These are phyloP conservation scores for Talaromyces proteolyticus DNA, from an alignment of 495 filamentous ascomycete species.

Conservation along the genomic window DNA sequence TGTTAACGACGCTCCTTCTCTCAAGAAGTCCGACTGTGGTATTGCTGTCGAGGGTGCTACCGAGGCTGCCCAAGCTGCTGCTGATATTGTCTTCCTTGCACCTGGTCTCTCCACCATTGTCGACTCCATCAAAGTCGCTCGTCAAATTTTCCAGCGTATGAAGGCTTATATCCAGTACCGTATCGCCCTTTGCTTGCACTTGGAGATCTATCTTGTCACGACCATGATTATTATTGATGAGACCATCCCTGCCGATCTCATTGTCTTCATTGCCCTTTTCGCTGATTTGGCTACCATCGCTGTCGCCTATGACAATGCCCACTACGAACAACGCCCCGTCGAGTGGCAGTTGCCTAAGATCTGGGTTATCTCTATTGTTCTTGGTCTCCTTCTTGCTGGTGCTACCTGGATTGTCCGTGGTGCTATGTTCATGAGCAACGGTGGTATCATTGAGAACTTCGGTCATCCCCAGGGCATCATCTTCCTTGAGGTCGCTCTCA, in stretches of 20 bases:
- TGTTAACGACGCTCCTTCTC: constrained; percentile 68
- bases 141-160: constrained; percentile 80
- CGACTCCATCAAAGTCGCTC: constrained; percentile 71
- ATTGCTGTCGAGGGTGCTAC: constrained; percentile 75
- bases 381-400: constrained; percentile 58
- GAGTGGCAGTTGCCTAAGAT: constrained; percentile 77
- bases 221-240: constrained; percentile 74
- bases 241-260: constrained; percentile 59
- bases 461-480: constrained; percentile 66
- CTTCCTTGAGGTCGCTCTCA: constrained; percentile 68
- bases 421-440: constrained; percentile 57
- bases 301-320: constrained; percentile 71
- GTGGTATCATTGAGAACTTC: constrained; percentile 69
- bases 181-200: constrained; percentile 70
- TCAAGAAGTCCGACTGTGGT: constrained; percentile 72
- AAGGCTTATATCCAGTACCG: constrained; percentile 78
- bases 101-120: constrained; percentile 73
- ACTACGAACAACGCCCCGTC: constrained; percentile 64
- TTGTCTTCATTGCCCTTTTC: constrained; percentile 74
- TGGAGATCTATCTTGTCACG: constrained; percentile 73
- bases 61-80: constrained; percentile 70
- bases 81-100: constrained; percentile 76
- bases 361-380: constrained; percentile 66
- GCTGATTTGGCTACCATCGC: constrained; percentile 73
- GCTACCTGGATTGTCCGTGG: constrained; percentile 68